These are phyloP conservation scores for Salix udensis DNA, from an alignment of 345 rosid genomes.

Conservation along the genomic window DNA sequence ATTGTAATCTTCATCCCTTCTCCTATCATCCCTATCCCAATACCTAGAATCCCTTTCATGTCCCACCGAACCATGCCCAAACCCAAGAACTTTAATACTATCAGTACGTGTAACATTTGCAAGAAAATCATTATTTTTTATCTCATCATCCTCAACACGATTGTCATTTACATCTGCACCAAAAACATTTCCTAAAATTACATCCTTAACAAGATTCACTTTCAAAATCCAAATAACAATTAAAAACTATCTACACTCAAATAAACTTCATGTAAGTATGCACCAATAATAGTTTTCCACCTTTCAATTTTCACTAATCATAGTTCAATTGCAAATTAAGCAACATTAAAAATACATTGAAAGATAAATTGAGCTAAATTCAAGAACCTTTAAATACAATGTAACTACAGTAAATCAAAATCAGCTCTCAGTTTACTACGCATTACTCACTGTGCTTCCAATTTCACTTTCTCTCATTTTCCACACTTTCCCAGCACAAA, in stretches of 20 bases:
- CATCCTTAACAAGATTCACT: neutral
- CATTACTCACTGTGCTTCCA: neutral
- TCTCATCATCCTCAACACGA: conserved; percentile 34
- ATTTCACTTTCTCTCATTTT: neutral
- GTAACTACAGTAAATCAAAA: neutral
- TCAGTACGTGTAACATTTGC: conserved; percentile 72
- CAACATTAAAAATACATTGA: neutral
- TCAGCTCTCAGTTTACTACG: neutral
- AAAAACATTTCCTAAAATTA: neutral
- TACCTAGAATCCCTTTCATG: conserved; percentile 85
- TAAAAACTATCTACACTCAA: neutral
- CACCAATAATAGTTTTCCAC: neutral
- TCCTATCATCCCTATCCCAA: conserved; percentile 96
- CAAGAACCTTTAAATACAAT: neutral
- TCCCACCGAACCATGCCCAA: conserved; percentile 60
- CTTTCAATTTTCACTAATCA: neutral
- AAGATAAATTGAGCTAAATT: neutral
- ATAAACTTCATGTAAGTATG: neutral
- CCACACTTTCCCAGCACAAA: conserved; percentile 15
- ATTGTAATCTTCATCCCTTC: conserved; percentile 79
- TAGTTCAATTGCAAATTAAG: neutral
- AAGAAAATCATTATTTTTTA: conserved; percentile 65
- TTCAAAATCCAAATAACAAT: neutral
- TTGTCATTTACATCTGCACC: conserved; percentile 38
- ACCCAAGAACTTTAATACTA: conserved; percentile 50